phyloP scores from a whole-genome alignment of 805 yeast species.

The Nakazawaea anatomiae region DNA sequence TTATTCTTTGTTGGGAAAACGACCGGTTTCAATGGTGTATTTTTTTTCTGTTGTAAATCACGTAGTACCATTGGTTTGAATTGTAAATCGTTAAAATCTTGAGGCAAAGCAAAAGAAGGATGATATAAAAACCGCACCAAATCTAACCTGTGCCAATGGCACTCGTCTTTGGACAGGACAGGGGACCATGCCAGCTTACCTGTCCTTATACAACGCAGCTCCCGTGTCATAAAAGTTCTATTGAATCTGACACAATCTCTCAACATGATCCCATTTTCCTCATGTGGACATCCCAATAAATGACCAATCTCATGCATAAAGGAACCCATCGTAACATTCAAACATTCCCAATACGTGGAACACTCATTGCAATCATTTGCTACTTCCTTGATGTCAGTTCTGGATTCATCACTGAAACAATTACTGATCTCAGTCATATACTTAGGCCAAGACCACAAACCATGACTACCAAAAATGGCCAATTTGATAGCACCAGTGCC shows the following conservation, averaged over 20 bases:
- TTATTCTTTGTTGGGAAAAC: constrained; percentile 23
- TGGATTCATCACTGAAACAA: constrained; percentile 68
- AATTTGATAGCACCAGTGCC: constrained; percentile 63
- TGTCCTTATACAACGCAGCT: constrained; percentile 50
- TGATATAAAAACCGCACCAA: constrained; percentile 72
- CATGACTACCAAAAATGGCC: constrained; percentile 94
- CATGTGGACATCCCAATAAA: constrained; percentile 86
- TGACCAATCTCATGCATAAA: constrained; percentile 96
- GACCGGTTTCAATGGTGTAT: constrained; percentile 33
- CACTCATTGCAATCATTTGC: constrained; percentile 87
- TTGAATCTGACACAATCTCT: constrained; percentile 79
- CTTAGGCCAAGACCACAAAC: constrained; percentile 90
- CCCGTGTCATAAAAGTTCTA: constrained; percentile 75
- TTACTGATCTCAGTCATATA: constrained; percentile 64
- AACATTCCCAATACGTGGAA: constrained; percentile 86
- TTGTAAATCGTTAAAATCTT: constrained; percentile 42
- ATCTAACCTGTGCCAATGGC: constrained; percentile 86
- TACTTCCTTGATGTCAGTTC: constrained; percentile 58
- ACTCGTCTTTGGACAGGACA: constrained; percentile 48
- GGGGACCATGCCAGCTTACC: constrained; percentile 42
- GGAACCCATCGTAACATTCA: constrained; percentile 84
- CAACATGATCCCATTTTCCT: constrained; percentile 83
- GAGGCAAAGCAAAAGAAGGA: constrained; percentile 69
- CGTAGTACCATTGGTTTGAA: constrained; percentile 29
- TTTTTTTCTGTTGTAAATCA: background rate